Evolutionary conservation across 2,329 filamentous ascomycete genomes (phyloP).

Genomic region (Xylaria sp.): DNA sequence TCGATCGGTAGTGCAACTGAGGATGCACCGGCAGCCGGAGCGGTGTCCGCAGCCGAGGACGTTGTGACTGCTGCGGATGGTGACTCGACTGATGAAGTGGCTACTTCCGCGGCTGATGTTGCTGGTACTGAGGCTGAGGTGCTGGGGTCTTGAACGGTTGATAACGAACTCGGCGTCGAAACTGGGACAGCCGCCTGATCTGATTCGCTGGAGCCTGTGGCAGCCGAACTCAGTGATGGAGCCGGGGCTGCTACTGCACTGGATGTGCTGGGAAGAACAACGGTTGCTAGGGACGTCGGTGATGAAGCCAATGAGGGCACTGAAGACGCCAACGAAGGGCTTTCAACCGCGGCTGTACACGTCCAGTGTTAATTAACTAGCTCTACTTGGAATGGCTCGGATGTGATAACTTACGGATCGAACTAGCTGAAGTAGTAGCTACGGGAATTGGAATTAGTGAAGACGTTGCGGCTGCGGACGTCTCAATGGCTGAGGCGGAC

Average conservation of each 20-base stretch:
- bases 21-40: slow-evolving; percentile 28
- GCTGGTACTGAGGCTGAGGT: slow-evolving; percentile 8
- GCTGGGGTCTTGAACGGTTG: slow-evolving; percentile 13
- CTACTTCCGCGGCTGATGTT: background rate
- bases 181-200: background rate
- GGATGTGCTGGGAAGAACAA: slow-evolving; percentile 24
- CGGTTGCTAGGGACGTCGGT: slow-evolving; percentile 29
- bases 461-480: slow-evolving; percentile 20
- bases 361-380: slow-evolving; percentile 1
- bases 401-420: slow-evolving; percentile 11
- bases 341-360: background rate
- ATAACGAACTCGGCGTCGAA: slow-evolving; percentile 1
- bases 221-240: slow-evolving; percentile 12
- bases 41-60: background rate
- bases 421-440: slow-evolving; percentile 8
- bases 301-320: background rate
- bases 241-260: background rate
- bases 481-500: background rate
- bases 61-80: slow-evolving; percentile 2
- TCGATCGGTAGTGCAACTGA: slow-evolving; percentile 38
- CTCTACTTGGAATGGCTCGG: too few species aligned
- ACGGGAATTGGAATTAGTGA: slow-evolving; percentile 1
- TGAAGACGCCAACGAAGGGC: slow-evolving; percentile 21
- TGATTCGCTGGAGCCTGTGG: slow-evolving; percentile 5
- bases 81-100: slow-evolving; percentile 11